A percentile compares a stretch with the other conserved stretches of the same genome.
Conservation (phyloP, 352 stramenopile species). For the Lagenidium sp. region DNA sequence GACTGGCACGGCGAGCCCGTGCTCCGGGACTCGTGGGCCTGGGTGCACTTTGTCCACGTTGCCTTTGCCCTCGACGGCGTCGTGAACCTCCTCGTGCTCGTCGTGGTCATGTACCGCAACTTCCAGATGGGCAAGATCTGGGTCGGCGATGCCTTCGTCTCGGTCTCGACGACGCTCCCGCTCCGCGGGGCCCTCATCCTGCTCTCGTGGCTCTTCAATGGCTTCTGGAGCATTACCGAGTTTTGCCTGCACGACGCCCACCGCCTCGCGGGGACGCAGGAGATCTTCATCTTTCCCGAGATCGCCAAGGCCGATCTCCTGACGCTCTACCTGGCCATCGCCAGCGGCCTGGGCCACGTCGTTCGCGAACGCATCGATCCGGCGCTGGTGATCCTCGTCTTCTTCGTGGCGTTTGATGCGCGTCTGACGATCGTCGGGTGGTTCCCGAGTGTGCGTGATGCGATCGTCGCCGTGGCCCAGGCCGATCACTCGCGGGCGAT, state of each 20-base stretch:
- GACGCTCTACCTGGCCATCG: conserved; percentile 22
- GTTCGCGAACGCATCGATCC: conserved; percentile 22
- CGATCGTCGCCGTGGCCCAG: conserved; percentile 12
- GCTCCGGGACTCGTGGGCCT: conserved; percentile 34
- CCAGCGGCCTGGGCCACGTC: conserved; percentile 21
- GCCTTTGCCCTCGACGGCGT: conserved; percentile 27
- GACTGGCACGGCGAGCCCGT: conserved; percentile 17
- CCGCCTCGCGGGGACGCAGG: conserved; percentile 1
- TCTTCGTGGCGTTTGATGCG: conserved; percentile 10
- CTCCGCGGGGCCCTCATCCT: conserved; percentile 24
- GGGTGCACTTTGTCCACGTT: conserved; percentile 34
- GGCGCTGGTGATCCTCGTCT: conserved; percentile 12
- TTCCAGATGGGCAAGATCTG: conserved; percentile 19
- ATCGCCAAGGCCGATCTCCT: conserved; percentile 20
- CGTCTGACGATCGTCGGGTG: conserved; percentile 7
- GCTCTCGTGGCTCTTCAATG: conserved; percentile 29
- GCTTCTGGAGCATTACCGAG: conserved; percentile 31
- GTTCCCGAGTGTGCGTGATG: conserved; percentile 2
- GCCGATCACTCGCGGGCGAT: conserved; percentile 8
- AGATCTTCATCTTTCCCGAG: not conserved
- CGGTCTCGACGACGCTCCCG: conserved; percentile 24
- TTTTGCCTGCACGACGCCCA: conserved; percentile 18
- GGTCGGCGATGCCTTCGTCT: conserved; percentile 36
- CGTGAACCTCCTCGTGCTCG: conserved; percentile 21
- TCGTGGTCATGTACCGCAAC: conserved; percentile 23